Percentiles rank a stretch among this genome's conserved stretches.
Evolutionary conservation across 257 asterid genomes (phyloP).

Genomic region (Fraxinus quadrangulata): DNA sequence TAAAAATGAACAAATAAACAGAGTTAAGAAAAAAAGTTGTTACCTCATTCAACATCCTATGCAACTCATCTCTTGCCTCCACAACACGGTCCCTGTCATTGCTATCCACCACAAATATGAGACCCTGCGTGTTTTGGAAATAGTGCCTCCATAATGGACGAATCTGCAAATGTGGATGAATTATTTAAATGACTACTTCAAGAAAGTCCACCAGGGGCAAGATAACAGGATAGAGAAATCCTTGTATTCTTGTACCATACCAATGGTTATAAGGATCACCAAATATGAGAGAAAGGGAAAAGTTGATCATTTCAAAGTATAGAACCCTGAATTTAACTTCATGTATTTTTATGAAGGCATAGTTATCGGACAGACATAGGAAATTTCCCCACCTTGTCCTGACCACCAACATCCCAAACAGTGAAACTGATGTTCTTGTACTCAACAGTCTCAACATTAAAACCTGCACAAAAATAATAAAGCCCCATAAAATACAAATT

Average conservation of each 20-base stretch:
- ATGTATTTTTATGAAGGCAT: background rate
- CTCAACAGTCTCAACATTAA: slow-evolving; percentile 69
- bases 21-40: slow-evolving; percentile 5
- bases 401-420: slow-evolving; percentile 73
- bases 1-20: too few species aligned
- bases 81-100: slow-evolving; percentile 92
- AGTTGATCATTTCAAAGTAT: background rate
- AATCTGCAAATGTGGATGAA: slow-evolving; percentile 45
- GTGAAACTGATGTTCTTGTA: slow-evolving; percentile 77
- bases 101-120: slow-evolving; percentile 90
- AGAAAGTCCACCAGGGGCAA: background rate
- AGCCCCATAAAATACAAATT: slow-evolving; percentile 7
- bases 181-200: slow-evolving; percentile 1
- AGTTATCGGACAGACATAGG: background rate
- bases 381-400: slow-evolving; percentile 52
- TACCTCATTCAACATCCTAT: slow-evolving; percentile 96
- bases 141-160: slow-evolving; percentile 99
- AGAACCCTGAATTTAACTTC: background rate
- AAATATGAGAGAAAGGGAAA: slow-evolving; percentile 2
- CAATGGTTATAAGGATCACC: background rate
- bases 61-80: slow-evolving; percentile 96
- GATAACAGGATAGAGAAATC: background rate
- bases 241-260: background rate
- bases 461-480: slow-evolving; percentile 39
- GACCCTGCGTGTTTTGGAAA: slow-evolving; percentile 96